phyloP scores from a whole-genome alignment of 1,284 basidiomycete species.

The Ustilago shanxiensis region DNA sequence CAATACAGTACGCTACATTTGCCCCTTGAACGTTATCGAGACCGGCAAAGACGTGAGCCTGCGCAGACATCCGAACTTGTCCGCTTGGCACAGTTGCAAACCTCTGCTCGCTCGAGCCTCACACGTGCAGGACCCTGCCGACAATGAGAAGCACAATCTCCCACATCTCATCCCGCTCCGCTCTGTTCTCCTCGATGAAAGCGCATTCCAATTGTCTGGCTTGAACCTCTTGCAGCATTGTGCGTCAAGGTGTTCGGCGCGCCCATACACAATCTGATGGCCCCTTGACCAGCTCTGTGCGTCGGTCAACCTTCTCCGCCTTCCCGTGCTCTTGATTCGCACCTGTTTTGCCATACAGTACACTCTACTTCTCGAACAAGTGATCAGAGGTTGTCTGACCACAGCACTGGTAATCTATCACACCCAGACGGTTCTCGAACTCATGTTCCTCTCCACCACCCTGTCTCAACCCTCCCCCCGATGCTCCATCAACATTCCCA shows the following conservation, averaged over 20 bases:
- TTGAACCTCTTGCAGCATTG: neutral
- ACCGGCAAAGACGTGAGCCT: no score
- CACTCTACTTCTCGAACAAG: no score
- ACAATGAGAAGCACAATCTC: neutral
- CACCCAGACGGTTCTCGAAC: neutral
- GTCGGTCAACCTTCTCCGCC: neutral
- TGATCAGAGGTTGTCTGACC: neutral
- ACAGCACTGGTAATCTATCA: neutral
- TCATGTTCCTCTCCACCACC: neutral
- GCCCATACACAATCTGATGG: neutral
- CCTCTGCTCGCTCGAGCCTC: neutral
- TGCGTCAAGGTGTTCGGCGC: neutral
- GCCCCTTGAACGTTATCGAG: no score
- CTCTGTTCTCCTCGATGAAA: neutral
- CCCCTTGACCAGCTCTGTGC: neutral
- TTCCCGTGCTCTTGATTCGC: neutral
- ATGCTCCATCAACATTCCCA: constrained; percentile 20
- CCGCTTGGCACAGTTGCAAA: no score
- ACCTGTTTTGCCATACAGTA: no score
- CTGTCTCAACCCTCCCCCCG: neutral
- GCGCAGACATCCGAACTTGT: no score
- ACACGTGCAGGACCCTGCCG: constrained; percentile 11
- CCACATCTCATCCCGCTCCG: neutral
- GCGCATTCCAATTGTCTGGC: neutral
- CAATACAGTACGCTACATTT: no score